Evolutionary conservation across 2,329 filamentous ascomycete species (phyloP).

Genomic region (Pezicula carpinea): DNA sequence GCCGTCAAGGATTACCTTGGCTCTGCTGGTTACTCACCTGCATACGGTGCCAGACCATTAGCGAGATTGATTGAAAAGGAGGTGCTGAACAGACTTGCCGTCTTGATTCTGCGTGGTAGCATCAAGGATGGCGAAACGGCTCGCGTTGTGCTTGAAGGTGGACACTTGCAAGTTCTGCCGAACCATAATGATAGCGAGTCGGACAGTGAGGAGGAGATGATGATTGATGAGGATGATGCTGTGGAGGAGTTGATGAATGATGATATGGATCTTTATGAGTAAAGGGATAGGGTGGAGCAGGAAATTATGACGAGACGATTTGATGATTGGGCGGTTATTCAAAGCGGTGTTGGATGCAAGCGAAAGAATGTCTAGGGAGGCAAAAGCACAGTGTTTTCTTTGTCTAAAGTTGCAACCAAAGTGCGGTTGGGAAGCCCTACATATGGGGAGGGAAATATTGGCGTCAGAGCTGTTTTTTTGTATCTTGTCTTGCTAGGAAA

Average conservation of each 20-base stretch:
- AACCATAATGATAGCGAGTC: slow-evolving; percentile 80
- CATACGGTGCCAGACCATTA: slow-evolving; percentile 87
- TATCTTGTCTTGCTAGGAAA: too few relatives aligned
- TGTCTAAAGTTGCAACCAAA: too few relatives aligned
- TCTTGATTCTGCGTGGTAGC: slow-evolving; percentile 81
- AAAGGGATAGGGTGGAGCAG: slow-evolving; percentile 5
- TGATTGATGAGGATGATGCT: slow-evolving; percentile 46
- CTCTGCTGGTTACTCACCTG: slow-evolving; percentile 86
- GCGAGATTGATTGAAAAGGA: slow-evolving; percentile 93
- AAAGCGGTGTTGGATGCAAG: too few relatives aligned
- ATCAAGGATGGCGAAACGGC: slow-evolving; percentile 84
- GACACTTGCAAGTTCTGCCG: slow-evolving; percentile 73
- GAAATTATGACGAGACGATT: not conserved
- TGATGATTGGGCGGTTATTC: not conserved
- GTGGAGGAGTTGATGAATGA: slow-evolving; percentile 55
- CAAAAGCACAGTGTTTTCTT: too few relatives aligned
- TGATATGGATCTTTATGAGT: slow-evolving; percentile 51
- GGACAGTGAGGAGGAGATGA: slow-evolving; percentile 67
- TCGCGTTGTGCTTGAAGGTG: slow-evolving; percentile 71
- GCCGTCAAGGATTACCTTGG: slow-evolving; percentile 93
- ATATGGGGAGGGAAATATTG: too few relatives aligned
- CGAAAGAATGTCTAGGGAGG: too few relatives aligned
- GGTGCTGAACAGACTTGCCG: slow-evolving; percentile 87
- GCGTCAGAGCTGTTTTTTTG: too few relatives aligned
- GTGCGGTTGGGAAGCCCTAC: too few relatives aligned